These are phyloP conservation scores for Tagetes patula DNA, from an alignment of 129 eudicot genomes.

Conservation along the genomic window DNA sequence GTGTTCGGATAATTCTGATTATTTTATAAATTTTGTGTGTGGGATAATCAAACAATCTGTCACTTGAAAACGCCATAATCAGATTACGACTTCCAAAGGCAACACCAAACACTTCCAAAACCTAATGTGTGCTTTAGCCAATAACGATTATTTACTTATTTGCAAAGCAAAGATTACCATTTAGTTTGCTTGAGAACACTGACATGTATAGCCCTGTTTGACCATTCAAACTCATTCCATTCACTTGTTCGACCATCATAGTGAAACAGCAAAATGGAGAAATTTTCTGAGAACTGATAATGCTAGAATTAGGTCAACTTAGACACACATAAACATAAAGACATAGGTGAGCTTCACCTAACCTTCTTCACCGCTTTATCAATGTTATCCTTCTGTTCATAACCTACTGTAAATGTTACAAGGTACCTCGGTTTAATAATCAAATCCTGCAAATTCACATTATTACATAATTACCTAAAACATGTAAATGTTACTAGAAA, in stretches of 20 bases:
- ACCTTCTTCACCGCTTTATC: constrained; percentile 45
- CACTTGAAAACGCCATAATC: background rate
- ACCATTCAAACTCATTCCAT: constrained; percentile 54
- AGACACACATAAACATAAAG: constrained; percentile 10
- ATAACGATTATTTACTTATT: background rate
- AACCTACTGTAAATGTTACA: constrained; percentile 46
- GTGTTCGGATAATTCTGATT: background rate
- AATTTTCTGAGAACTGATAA: constrained; percentile 44
- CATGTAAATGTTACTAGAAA: background rate
- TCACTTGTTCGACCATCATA: constrained; percentile 50
- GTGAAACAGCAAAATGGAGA: constrained; percentile 43
- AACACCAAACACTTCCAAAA: constrained; percentile 3
- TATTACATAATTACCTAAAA: constrained; percentile 2
- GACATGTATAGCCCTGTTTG: constrained; percentile 44
- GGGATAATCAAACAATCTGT: background rate
- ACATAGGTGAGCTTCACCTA: constrained; percentile 6
- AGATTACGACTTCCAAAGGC: background rate
- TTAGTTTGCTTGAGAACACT: constrained; percentile 49
- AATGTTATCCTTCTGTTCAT: constrained; percentile 43
- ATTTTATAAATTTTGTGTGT: background rate
- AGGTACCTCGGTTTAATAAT: constrained; percentile 41
- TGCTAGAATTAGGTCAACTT: constrained; percentile 12
- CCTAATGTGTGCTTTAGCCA: background rate
- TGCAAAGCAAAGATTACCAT: constrained; percentile 33
- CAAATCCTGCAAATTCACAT: constrained; percentile 35